These are phyloP conservation scores for Paramecium tetraurelia DNA, from an alignment of 73 alveolate species.

Conservation along the genomic window DNA sequence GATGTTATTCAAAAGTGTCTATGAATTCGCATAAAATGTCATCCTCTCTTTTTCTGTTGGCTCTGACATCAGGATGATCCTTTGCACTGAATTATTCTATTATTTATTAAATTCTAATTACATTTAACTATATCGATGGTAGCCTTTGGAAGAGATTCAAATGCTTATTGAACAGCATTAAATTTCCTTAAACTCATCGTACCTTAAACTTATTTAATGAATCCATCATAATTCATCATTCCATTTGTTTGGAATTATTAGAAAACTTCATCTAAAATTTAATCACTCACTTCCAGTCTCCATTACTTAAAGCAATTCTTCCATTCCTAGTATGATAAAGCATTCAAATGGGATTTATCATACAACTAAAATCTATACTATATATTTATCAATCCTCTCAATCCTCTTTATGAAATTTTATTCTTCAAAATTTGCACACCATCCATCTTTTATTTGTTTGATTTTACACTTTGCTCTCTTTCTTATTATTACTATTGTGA, in stretches of 20 bases:
- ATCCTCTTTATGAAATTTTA: slow-evolving; percentile 82
- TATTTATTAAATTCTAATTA: slow-evolving; percentile 52
- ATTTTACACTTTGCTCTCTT: background rate
- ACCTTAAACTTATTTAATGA: slow-evolving; percentile 86
- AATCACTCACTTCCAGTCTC: slow-evolving; percentile 76
- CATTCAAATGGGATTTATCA: slow-evolving; percentile 87
- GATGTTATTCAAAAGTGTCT: slow-evolving; percentile 84
- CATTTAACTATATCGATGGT: slow-evolving; percentile 70
- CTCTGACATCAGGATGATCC: slow-evolving; percentile 84
- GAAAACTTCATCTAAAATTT: slow-evolving; percentile 76
- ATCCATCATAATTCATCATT: slow-evolving; percentile 87
- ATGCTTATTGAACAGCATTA: slow-evolving; percentile 65
- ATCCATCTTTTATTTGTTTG: slow-evolving; percentile 40
- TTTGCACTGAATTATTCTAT: slow-evolving; percentile 71
- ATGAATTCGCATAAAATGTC: slow-evolving; percentile 79
- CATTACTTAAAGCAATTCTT: slow-evolving; percentile 81
- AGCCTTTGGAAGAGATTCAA: slow-evolving; percentile 69
- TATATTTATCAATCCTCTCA: slow-evolving; percentile 90
- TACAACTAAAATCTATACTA: slow-evolving; percentile 81
- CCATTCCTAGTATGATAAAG: slow-evolving; percentile 83
- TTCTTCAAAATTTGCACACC: slow-evolving; percentile 72
- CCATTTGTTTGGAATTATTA: slow-evolving; percentile 83
- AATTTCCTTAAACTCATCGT: slow-evolving; percentile 75
- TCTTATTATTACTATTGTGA: background rate
- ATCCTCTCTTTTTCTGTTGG: slow-evolving; percentile 76